phyloP scores from a whole-genome alignment of 345 rosid species.

The Abelmoschus esculentus region DNA sequence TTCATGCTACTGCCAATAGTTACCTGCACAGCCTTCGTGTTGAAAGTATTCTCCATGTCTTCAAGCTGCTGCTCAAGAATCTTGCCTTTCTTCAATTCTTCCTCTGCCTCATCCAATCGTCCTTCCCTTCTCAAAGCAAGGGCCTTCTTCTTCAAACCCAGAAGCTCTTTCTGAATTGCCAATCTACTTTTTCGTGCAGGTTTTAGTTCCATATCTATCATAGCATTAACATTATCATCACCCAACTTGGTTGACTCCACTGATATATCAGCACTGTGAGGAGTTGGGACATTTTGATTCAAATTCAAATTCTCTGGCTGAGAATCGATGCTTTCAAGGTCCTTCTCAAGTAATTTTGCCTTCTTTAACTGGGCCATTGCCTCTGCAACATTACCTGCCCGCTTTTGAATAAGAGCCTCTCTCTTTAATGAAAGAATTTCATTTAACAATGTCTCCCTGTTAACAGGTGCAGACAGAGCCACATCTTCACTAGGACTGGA shows the following conservation, averaged over 20 bases:
- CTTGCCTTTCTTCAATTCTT: slow-evolving; percentile 53
- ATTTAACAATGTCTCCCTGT: slow-evolving; percentile 35
- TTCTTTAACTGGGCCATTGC: slow-evolving; percentile 70
- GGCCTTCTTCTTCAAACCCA: slow-evolving; percentile 64
- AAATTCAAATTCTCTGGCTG: slow-evolving; percentile 10
- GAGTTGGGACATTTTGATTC: slow-evolving; percentile 7
- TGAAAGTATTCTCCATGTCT: slow-evolving; percentile 43
- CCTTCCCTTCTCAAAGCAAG: slow-evolving; percentile 77
- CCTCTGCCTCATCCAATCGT: slow-evolving; percentile 56
- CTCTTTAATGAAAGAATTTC: slow-evolving; percentile 52
- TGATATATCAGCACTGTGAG: slow-evolving; percentile 22
- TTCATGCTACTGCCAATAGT: slow-evolving; percentile 11
- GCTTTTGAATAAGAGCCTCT: slow-evolving; percentile 58
- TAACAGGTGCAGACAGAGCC: slow-evolving; percentile 19
- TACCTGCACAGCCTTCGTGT: slow-evolving; percentile 21
- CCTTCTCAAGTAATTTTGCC: slow-evolving; percentile 62
- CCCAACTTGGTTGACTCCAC: slow-evolving; percentile 9
- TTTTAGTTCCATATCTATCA: slow-evolving; percentile 24
- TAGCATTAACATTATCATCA: not conserved
- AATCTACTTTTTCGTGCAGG: slow-evolving; percentile 40
- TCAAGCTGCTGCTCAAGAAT: slow-evolving; percentile 67
- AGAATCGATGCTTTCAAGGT: slow-evolving; percentile 34
- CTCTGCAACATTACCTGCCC: slow-evolving; percentile 49
- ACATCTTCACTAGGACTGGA: slow-evolving; percentile 25
- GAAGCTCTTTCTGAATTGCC: slow-evolving; percentile 61